These are phyloP conservation scores for Melaleuca alternifolia DNA, from an alignment of 345 rosid genomes.

Conservation along the genomic window DNA sequence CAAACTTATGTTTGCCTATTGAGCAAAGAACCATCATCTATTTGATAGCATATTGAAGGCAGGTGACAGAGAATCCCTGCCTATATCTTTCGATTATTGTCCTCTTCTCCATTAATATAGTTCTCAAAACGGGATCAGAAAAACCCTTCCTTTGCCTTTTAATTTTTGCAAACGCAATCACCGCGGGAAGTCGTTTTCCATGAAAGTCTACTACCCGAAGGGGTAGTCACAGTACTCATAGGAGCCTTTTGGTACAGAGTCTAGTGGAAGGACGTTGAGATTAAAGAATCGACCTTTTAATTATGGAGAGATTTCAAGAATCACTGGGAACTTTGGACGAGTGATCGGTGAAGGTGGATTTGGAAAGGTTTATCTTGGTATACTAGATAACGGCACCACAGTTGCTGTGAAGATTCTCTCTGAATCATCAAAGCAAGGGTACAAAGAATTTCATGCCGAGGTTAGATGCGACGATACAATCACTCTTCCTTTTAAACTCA, in stretches of 20 bases:
- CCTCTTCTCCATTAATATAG: too few relatives aligned
- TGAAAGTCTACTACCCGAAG: neutral
- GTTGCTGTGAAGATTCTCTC: conserved; percentile 25
- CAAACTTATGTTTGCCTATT: neutral
- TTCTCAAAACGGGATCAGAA: too few relatives aligned
- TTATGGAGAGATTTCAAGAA: conserved; percentile 17
- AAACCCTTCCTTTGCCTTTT: neutral
- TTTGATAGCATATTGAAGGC: too few relatives aligned
- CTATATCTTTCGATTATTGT: too few relatives aligned
- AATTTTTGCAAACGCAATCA: accelerated
- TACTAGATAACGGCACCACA: neutral
- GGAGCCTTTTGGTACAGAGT: neutral
- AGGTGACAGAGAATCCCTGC: too few relatives aligned
- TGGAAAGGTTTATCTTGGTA: conserved; percentile 17
- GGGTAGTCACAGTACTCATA: neutral
- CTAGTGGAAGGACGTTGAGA: neutral
- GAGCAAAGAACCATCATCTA: too few relatives aligned
- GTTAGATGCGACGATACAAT: neutral
- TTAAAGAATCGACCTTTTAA: conserved; percentile 10
- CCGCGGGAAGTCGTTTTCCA: neutral
- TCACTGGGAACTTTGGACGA: conserved; percentile 30
- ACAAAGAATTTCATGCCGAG: conserved; percentile 17
- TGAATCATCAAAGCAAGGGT: conserved; percentile 6
- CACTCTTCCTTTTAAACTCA: neutral
- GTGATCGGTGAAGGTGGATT: conserved; percentile 44